Evolutionary conservation across 495 filamentous ascomycete species (phyloP).

Genomic region (Gamarada debralockiae): DNA sequence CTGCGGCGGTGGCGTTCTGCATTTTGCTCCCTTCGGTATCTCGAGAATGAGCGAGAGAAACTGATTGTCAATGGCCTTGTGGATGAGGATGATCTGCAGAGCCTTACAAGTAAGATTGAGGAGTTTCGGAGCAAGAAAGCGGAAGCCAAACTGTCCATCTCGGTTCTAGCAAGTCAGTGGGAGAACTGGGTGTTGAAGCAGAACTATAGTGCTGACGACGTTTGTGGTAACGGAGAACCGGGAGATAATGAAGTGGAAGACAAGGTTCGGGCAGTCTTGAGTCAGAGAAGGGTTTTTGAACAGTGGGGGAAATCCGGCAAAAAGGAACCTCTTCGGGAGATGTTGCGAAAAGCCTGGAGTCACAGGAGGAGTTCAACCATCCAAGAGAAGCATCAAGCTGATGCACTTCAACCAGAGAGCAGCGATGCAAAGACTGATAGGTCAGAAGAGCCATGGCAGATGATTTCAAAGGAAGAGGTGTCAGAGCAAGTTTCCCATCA

Average conservation of each 20-base stretch:
- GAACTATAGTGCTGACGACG: not conserved
- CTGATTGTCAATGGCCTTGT: not conserved
- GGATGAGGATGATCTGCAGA: not conserved
- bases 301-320: not conserved
- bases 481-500: too few species aligned
- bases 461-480: not conserved
- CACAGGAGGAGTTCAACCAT: not conserved
- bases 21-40: not conserved
- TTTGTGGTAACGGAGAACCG: not conserved
- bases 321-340: not conserved
- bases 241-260: not conserved
- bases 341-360: not conserved
- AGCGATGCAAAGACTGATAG: not conserved
- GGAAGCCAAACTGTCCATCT: not conserved
- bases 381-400: not conserved
- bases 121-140: not conserved
- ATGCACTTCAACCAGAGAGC: not conserved
- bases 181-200: not conserved
- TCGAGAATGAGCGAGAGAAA: not conserved
- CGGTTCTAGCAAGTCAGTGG: not conserved
- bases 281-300: not conserved
- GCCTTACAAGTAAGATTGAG: not conserved
- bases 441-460: not conserved
- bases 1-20: not conserved
- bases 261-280: not conserved